Conservation (phyloP, 179 eudicot species). For the Carnegiea gigantea region DNA sequence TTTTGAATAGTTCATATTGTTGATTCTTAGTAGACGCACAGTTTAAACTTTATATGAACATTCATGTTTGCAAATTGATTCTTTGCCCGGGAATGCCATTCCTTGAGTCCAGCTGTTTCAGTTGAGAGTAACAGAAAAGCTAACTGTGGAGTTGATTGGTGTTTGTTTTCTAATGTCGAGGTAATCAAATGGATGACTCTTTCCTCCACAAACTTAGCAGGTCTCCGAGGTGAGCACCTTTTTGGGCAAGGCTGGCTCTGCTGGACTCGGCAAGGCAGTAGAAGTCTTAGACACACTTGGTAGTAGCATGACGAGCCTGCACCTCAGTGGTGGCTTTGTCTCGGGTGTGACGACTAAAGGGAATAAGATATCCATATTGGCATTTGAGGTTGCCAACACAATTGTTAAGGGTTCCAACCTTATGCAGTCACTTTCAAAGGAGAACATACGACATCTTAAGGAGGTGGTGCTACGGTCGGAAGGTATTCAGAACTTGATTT, state of each 20-base stretch:
- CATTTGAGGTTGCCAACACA: slow-evolving; percentile 98
- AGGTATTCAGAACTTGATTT: slow-evolving; percentile 76
- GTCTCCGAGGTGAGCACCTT: slow-evolving; percentile 87
- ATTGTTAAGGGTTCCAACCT: slow-evolving; percentile 91
- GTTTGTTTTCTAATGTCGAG: background rate
- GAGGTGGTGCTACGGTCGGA: slow-evolving; percentile 87
- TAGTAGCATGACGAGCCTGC: slow-evolving; percentile 94
- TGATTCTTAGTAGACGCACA: too few relatives aligned
- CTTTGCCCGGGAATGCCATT: background rate
- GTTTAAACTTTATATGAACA: too few relatives aligned
- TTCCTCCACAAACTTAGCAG: slow-evolving; percentile 30
- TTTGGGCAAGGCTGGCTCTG: slow-evolving; percentile 58
- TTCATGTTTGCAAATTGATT: too few relatives aligned
- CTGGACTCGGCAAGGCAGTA: slow-evolving; percentile 89
- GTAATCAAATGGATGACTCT: background rate
- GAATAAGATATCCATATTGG: slow-evolving; percentile 76
- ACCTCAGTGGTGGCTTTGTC: slow-evolving; percentile 73
- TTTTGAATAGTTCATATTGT: too few relatives aligned
- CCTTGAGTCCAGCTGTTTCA: background rate
- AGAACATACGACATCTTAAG: slow-evolving; percentile 72
- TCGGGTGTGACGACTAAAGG: slow-evolving; percentile 73
- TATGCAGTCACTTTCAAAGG: slow-evolving; percentile 87
- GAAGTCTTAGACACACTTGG: slow-evolving; percentile 97
- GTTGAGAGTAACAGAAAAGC: background rate
- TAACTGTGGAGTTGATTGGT: slow-evolving; percentile 4